Base-by-base conservation (phyloP, 306 rosid species). In the Begonia loranthoides region DNA sequence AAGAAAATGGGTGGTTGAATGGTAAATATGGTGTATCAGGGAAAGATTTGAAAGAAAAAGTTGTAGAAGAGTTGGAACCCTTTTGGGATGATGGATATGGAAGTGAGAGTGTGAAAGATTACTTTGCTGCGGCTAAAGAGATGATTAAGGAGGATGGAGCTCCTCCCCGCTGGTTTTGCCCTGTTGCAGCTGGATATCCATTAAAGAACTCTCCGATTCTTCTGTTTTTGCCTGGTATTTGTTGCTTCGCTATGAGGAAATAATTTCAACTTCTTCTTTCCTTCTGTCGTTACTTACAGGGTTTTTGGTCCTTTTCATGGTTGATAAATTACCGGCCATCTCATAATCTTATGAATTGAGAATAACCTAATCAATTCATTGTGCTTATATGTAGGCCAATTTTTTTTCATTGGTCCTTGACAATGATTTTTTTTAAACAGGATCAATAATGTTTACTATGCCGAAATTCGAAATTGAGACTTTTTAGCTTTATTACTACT, bases 11-110 rank as follows among this genome's bases (percentile, higher is more conserved):
- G 47, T 7, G 50, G 15, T n/a, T 69, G 24, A 62, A 47, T 52
- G 19, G 52, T 17, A 44, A 15, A 49, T 63, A 56, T 59, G 67
- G 66, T 45, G 41, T 57, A 57, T 58, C 53, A 61, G 52, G 52
- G 58, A 49, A 55, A 54, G 22, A 50, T 41, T 14, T 19, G 57
- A 39, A 24, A 15, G 54, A 54, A 41, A 51, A 43, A 16, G 67
- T 15, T 64, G 44, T 50, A 48, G 69, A 56, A 50, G 59, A 63
- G 45, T 77, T 88, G 55, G 68, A 64, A 39, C 69, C 87, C 0
- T 84, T 76, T 62, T 90, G 94, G 90, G 81, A 82, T 43, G 95
- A 90, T 61, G 95, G 94, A 15, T 78, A 85, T 66, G 97, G 97
- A 4, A 66, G 69, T 70, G 71, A 54, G 59, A 85, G 76, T 13